Evolutionary conservation across 345 rosid species (phyloP), one percentile per base, ranked within the genome.

Genomic region (Pugionium cornutum): DNA sequence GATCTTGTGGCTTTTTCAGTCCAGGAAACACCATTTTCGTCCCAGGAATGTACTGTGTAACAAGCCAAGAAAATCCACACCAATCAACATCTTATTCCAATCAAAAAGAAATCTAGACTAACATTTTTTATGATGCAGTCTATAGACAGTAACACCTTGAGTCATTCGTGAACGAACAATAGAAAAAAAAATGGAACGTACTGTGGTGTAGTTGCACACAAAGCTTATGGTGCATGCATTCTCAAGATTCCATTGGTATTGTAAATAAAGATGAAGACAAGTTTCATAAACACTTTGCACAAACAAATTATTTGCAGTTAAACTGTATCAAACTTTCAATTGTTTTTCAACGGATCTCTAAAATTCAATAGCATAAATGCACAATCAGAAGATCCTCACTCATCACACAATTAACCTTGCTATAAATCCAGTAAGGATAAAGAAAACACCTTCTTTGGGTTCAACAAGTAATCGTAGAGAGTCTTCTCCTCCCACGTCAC

Each of bases 11-110:
- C 78, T 88, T 88, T 79, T 88, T 88, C 81, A 85, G 53, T 69
- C 95, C 91, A 54, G 91, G 91, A 66, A 88, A 88, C 62, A 88
- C 95, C 95, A 86, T 86, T 79, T 88, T 88, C 25, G 95, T 88
- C 28, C 91, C 89, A 48, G 91, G 91, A 52, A 88, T 88, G 37
- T 85, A 85, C 91, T 85, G 96, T 85, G 96, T 69, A 35, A 46
- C 34, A 45, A 56, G 0, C 9, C 41, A 32, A 51, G 25, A 28
- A 2, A 42, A 33, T 4, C 52, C 9, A 53, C 3, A 45, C 1
- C 4, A 45, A 44, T 66, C 29, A 42, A 10, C 26, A 44, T 4
- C 48, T 3, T 5, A 44, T 44, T 11, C 1, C 5, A 18, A 44
- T 18, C 40, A 40, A 32, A 44, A 6, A 7, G 35, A 34, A 8